phyloP scores from a whole-genome alignment of 495 filamentous ascomycete species.

The Articulospora tetracladia region DNA sequence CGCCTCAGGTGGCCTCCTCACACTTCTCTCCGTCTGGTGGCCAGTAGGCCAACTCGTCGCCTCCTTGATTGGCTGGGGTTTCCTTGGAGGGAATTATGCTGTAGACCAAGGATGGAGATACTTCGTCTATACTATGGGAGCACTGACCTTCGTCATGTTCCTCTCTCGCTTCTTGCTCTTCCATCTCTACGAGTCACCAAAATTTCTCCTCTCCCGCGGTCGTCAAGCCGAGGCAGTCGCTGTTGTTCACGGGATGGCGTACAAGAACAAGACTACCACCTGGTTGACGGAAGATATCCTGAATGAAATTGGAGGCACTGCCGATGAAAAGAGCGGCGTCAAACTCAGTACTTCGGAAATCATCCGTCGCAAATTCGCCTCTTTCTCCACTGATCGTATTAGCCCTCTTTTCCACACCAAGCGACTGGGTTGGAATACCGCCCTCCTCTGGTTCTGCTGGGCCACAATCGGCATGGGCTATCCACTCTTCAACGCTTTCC shows the following conservation, averaged over 20 bases:
- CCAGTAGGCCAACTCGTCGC: conserved; percentile 70
- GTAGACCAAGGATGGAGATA: conserved; percentile 77
- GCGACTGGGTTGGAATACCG: conserved; percentile 45
- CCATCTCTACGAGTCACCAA: conserved; percentile 79
- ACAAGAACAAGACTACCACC: conserved; percentile 61
- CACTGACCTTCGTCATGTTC: conserved; percentile 69
- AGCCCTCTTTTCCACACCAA: conserved; percentile 42
- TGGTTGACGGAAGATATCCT: conserved; percentile 56
- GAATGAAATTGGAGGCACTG: conserved; percentile 45
- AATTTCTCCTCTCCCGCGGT: conserved; percentile 72
- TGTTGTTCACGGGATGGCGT: conserved; percentile 71
- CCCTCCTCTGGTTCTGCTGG: conserved; percentile 56
- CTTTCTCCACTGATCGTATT: conserved; percentile 41
- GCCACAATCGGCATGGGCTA: conserved; percentile 56
- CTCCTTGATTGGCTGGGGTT: conserved; percentile 72
- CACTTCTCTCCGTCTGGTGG: conserved; percentile 77
- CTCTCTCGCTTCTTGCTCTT: conserved; percentile 74
- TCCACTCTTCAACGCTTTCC: conserved; percentile 81
- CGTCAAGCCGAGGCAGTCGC: conserved; percentile 72
- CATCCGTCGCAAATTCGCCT: conserved; percentile 12
- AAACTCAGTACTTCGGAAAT: conserved; percentile 23
- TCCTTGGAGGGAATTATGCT: conserved; percentile 62
- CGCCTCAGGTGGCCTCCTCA: conserved; percentile 71
- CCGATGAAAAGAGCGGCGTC: conserved; percentile 25
- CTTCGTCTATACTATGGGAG: conserved; percentile 66